A percentile compares a stretch with the other conserved stretches of the same genome.
Conservation (phyloP, 768 basidiomycete genomes). For the Tulasnella sp. region DNA sequence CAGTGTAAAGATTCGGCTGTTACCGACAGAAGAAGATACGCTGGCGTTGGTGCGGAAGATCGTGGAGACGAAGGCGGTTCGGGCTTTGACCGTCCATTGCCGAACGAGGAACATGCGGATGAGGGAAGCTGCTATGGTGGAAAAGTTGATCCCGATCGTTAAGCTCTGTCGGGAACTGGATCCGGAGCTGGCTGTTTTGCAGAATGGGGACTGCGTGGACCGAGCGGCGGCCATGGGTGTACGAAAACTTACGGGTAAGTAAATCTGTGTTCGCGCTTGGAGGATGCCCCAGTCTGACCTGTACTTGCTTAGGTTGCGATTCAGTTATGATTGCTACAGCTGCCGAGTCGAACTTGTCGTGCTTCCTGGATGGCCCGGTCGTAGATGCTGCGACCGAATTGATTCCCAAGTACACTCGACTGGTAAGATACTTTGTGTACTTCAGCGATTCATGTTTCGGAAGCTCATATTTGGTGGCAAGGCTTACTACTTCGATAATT, state of each 20-base stretch:
- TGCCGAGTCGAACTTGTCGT: constrained; percentile 89
- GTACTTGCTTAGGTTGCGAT: constrained; percentile 84
- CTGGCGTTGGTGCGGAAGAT: constrained; percentile 87
- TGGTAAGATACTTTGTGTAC: constrained; percentile 54
- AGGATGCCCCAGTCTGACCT: too few species aligned
- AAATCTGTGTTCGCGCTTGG: too few species aligned
- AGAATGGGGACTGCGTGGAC: constrained; percentile 89
- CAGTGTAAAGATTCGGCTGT: constrained; percentile 90
- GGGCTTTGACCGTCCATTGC: constrained; percentile 91
- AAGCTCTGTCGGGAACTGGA: constrained; percentile 72
- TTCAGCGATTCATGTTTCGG: constrained; percentile 33
- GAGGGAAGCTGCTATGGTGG: constrained; percentile 74
- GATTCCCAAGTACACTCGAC: constrained; percentile 70
- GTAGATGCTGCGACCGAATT: constrained; percentile 69
- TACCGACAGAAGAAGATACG: constrained; percentile 86
- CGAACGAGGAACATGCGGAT: constrained; percentile 91
- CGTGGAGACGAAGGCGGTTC: constrained; percentile 77
- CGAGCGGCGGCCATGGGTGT: constrained; percentile 79
- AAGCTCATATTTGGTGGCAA: constrained; percentile 41
- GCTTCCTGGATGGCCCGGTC: constrained; percentile 74
- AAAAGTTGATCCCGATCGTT: constrained; percentile 81
- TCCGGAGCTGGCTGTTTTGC: constrained; percentile 81
- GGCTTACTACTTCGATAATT: constrained; percentile 75
- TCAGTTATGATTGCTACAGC: constrained; percentile 97
- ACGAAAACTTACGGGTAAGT: constrained; percentile 71